These are phyloP conservation scores for Bidens hawaiensis DNA, from an alignment of 140 eudicot species.

Conservation along the genomic window DNA sequence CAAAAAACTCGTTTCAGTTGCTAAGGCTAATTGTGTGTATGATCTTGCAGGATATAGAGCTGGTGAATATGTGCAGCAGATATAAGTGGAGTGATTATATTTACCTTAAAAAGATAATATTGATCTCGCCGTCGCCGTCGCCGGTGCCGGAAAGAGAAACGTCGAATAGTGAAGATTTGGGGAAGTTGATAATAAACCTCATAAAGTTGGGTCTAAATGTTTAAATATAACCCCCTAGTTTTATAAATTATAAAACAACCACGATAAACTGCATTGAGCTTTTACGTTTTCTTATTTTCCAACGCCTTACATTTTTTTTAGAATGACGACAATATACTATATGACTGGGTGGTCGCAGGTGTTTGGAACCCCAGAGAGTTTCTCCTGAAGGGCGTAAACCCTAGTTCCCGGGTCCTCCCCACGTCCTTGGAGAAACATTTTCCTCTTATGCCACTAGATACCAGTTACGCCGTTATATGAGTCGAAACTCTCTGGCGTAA, in stretches of 20 bases:
- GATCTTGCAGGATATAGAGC: neutral
- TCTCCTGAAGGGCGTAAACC: no score
- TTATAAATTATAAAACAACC: neutral
- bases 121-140: neutral
- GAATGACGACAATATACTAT: no score
- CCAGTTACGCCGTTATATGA: no score
- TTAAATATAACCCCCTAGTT: slow-evolving; percentile 1
- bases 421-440: no score
- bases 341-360: no score
- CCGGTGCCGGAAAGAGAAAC: neutral
- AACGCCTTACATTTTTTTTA: no score
- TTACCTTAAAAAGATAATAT: neutral
- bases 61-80: neutral
- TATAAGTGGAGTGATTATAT: neutral
- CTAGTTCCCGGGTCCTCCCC: no score
- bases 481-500: no score
- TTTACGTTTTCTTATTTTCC: no score
- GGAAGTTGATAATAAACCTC: neutral
- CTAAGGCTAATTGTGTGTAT: neutral
- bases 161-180: neutral
- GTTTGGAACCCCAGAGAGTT: no score
- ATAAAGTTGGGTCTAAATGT: neutral
- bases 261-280: no score
- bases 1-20: neutral
- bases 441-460: no score